Evolutionary conservation across 768 basidiomycete genomes (phyloP), one percentile per base, ranked within the genome.

Genomic region (Daedalea quercina): DNA sequence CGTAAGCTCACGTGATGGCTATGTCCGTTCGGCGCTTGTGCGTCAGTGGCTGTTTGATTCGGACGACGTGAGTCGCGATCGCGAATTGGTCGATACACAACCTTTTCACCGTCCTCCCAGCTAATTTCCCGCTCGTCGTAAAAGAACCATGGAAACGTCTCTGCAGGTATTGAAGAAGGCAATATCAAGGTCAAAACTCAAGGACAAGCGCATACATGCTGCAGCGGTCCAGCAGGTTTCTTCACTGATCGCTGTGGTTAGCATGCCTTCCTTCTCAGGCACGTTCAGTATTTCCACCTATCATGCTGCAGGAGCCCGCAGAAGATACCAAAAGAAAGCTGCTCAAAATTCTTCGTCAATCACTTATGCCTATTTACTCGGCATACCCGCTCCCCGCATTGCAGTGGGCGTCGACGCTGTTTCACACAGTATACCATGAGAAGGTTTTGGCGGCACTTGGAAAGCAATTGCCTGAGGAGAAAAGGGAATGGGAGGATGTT

Each of bases 281-380:
- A n/a, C n/a, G n/a, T n/a, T n/a, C n/a, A n/a, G n/a, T n/a, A n/a
- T n/a, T n/a, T n/a, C n/a, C n/a, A n/a, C n/a, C n/a, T n/a, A n/a
- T n/a, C n/a, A n/a, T n/a, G n/a, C 66, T 70, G 0, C 68, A 73
- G 1, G 53, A 67, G 2, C 60, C 71, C 13, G 73, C 76, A 13
- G 41, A 63, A n/a, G 57, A 68, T 50, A 67, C 68, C 22, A 61
- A 72, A n/a, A 62, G 60, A 23, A 73, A 69, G 51, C 63, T 82
- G 44, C 57, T 67, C 4, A 58, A 63, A 3, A 64, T 74, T 47
- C 68, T 82, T 42, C 73, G 78, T 50, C 60, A 66, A 37, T 69
- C 70, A 22, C 60, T 82, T 35, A 55, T 72, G 40, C 71, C 72
- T n/a, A 59, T 82, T 7, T 83, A 81, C 52, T 58, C 60, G 28